Evolutionary conservation across 106 monocot genomes (phyloP), one percentile per base, ranked within the genome.

Genomic region (Agapanthus africanus): DNA sequence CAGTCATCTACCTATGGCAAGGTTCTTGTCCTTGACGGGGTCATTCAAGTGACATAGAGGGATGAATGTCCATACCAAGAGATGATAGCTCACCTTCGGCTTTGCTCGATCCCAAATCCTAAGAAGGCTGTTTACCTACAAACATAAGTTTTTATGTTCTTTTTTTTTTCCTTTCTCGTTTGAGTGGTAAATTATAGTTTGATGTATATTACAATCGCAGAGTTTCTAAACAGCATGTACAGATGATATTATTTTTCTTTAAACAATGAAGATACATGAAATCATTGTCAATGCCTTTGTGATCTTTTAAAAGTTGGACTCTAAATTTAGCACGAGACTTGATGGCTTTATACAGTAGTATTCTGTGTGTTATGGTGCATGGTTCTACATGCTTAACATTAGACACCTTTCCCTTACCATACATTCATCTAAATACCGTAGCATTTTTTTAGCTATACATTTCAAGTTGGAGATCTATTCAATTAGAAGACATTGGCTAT

Each of bases 21-120:
- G 56, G 85, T 85, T 56, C 81, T 85, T 40, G 81, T 85, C 4
- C 50, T 85, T 25, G 85, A 85, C 71, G 85, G 85, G 38, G 81
- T 85, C 6, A 85, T 85, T 72, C 85, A 85, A 68, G 63, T 81
- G 16, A 85, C 85, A 57, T 81, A 85, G 56, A 81, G 85, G 65
- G 85, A 85, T 59, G 85, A 85, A 31, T 85, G 80, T 62, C 77
- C 84, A 23, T 84, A 80, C 66, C 84, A 84, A 70, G 84, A 84
- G 40, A 84, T 84, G 85, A 85, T 85, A 9, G 56, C 78, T 39
- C 85, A 85, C 37, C 85, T 85, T 40, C 78, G 81, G 3, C 81
- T 85, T 67, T 81, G 68, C 64, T 85, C 81, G 32, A 81, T 81
- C 25, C 61, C 71, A 78, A 72, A 85, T 68, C 85, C 85, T 63